A percentile compares a stretch with the other conserved stretches of the same genome.
phyloP scores from a whole-genome alignment of 345 rosid genomes.

The Populus pruinosa region DNA sequence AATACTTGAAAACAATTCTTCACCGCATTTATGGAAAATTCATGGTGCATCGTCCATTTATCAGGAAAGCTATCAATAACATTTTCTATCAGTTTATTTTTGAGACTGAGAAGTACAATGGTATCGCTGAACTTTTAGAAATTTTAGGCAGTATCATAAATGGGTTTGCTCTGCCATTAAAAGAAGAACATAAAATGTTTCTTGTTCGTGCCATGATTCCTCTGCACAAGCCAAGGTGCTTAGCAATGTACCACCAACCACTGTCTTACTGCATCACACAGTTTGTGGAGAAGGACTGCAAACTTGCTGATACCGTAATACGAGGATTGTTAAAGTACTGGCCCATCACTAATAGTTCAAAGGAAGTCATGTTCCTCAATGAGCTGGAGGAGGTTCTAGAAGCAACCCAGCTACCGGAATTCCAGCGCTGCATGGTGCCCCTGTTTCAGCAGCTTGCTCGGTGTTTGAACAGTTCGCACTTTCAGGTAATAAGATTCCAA shows the following conservation, averaged over 20 bases:
- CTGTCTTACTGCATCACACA: slow-evolving; percentile 76
- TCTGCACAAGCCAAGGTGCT: slow-evolving; percentile 77
- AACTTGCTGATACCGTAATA: slow-evolving; percentile 77
- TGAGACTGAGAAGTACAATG: slow-evolving; percentile 81
- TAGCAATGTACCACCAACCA: slow-evolving; percentile 82
- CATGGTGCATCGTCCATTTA: slow-evolving; percentile 90
- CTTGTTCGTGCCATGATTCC: slow-evolving; percentile 71
- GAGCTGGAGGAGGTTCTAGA: slow-evolving; percentile 88
- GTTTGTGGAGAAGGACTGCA: slow-evolving; percentile 87
- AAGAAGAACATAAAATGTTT: slow-evolving; percentile 91
- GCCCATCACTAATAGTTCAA: slow-evolving; percentile 88
- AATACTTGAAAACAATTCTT: slow-evolving; percentile 78
- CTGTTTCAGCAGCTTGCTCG: slow-evolving; percentile 65
- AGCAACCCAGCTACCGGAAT: slow-evolving; percentile 74
- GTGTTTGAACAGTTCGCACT: slow-evolving; percentile 79
- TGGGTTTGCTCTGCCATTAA: slow-evolving; percentile 87
- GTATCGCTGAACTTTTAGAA: slow-evolving; percentile 84
- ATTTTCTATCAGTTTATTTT: slow-evolving; percentile 67
- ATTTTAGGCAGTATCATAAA: slow-evolving; percentile 86
- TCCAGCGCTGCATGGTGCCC: slow-evolving; percentile 80
- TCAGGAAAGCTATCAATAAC: slow-evolving; percentile 80
- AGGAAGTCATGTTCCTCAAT: slow-evolving; percentile 88
- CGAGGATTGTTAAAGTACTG: slow-evolving; percentile 81
- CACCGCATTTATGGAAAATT: slow-evolving; percentile 88
- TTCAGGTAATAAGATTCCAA: slow-evolving; percentile 55